Evolutionary conservation across 495 filamentous ascomycete genomes (phyloP).

Genomic region (Hypoxylon trugodes): DNA sequence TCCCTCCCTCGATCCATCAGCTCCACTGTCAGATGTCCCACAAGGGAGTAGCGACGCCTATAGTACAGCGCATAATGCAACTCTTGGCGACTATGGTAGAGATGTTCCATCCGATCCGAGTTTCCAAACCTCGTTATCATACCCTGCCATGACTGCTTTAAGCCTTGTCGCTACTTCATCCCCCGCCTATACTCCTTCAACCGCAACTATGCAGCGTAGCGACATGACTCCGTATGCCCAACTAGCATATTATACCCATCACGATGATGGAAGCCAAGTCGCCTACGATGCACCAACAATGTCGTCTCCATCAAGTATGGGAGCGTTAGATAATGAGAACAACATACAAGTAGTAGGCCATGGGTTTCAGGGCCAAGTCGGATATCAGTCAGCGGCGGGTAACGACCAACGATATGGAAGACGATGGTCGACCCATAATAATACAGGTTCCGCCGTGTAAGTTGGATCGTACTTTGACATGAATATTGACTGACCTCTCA

Average conservation of each 20-base stretch:
- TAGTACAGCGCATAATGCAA: no score
- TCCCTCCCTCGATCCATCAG: no score
- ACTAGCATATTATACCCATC: neutral
- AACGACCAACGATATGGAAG: neutral
- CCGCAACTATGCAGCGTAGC: neutral
- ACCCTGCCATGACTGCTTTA: no score
- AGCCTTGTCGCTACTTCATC: no score
- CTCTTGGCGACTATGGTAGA: no score
- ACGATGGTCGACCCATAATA: neutral
- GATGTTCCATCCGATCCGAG: no score
- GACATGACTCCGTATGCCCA: neutral
- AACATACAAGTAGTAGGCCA: no score
- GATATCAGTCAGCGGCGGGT: neutral
- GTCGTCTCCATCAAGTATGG: neutral
- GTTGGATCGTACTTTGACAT: neutral
- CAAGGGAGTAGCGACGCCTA: no score
- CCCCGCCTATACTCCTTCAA: no score
- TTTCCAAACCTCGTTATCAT: no score
- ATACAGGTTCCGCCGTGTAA: conserved; percentile 19
- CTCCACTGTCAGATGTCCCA: no score
- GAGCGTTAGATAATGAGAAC: neutral
- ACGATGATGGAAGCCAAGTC: neutral
- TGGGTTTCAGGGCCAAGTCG: neutral
- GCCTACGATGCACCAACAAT: neutral
- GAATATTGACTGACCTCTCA: neutral